Evolutionary conservation across 495 filamentous ascomycete genomes (phyloP).

Genomic region (Tuber indicum): DNA sequence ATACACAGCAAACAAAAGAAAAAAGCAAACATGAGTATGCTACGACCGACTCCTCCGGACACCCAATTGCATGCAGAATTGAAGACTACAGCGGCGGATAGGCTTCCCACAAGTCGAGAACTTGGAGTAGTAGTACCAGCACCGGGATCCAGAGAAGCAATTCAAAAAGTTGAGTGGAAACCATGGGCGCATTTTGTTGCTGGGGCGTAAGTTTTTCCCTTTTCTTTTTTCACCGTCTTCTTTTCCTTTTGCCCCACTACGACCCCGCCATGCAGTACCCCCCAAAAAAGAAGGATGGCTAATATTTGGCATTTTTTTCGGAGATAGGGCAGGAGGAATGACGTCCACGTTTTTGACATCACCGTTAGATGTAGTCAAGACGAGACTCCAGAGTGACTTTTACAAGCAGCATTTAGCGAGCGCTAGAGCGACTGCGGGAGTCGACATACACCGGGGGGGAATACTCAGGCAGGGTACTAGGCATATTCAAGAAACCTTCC

Average conservation of each 20-base stretch:
- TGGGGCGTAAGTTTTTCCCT: constrained; percentile 59
- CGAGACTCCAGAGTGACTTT: constrained; percentile 81
- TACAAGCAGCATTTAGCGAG: constrained; percentile 62
- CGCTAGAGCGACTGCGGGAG: constrained; percentile 38
- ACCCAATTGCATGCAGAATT: background rate
- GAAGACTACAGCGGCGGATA: constrained; percentile 27
- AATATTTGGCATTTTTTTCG: constrained; percentile 6
- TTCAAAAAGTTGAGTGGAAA: constrained; percentile 46
- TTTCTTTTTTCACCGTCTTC: constrained; percentile 7
- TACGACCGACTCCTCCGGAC: background rate
- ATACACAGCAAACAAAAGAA: background rate
- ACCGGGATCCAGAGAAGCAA: constrained; percentile 16
- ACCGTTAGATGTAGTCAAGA: constrained; percentile 85
- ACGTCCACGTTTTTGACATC: constrained; percentile 77
- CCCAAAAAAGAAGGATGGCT: constrained; percentile 3
- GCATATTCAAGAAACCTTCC: constrained; percentile 69
- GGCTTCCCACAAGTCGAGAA: constrained; percentile 38
- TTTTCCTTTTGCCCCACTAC: constrained; percentile 5
- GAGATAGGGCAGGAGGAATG: constrained; percentile 71
- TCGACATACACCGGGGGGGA: constrained; percentile 44
- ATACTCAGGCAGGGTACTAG: constrained; percentile 49
- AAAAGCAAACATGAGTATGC: constrained; percentile 1
- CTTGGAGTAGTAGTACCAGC: constrained; percentile 36
- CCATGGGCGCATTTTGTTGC: constrained; percentile 86
- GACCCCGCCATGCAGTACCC: constrained; percentile 9